Evolutionary conservation across 2,329 filamentous ascomycete genomes (phyloP), one percentile per base, ranked within the genome.

Genomic region (Aspergillus carbonarius): DNA sequence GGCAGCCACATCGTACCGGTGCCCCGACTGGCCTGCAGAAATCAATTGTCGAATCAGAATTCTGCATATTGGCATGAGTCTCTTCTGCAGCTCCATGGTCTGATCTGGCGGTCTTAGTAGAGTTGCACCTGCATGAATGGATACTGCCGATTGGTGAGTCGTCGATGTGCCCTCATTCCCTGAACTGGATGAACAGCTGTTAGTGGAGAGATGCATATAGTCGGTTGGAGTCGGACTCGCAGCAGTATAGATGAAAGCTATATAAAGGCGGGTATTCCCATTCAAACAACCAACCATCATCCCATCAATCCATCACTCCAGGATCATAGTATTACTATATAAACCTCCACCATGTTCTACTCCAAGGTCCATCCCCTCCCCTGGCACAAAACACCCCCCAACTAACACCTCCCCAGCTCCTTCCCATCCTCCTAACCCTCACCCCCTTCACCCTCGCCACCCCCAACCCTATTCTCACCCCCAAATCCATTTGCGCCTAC

Each of bases 401-500:
- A 47, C 37, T 53, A 46, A 27, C 57, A n/a, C 30, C 32, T 59
- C 27, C 27, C n/a, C n/a, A n/a, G n/a, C n/a, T 60, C 20, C 25
- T 50, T 30, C 39, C 59, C 51, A 15, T 9, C 37, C 15, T 9
- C 37, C 37, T 39, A 8, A 8, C 35, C 37, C 15, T 17, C 37
- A 3, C 37, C 37, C 3, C 2, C 37, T 5, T 17, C 37, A 17
- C 37, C 37, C 15, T 13, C 1, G 15, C 37, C 15, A 18, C 25
- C 25, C 25, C 25, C 3, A 6, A 64, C 15, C n/a, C 6, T n/a
- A 5, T 18, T 7, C 30, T 78, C 47, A 8, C 1, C 47, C 48
- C 75, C 64, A 72, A 78, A 62, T 52, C 57, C 6, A 74, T 78
- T 68, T 78, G 82, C 68, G 72, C 75, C 72, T 77, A 81, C 46